These are phyloP conservation scores for Nepenthes mirabilis DNA, from an alignment of 148 eudicot genomes.

Conservation along the genomic window DNA sequence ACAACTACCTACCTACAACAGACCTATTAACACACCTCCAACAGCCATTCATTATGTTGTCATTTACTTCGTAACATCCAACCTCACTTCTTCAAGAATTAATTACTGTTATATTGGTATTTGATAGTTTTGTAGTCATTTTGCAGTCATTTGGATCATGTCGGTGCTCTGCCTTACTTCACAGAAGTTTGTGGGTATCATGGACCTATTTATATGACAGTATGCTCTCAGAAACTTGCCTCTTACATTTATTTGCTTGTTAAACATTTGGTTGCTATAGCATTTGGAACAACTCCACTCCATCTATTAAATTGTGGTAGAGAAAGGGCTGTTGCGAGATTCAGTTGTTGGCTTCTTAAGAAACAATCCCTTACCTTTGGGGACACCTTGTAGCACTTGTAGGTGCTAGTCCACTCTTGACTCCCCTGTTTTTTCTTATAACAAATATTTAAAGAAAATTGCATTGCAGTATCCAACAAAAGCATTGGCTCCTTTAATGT, in stretches of 20 bases:
- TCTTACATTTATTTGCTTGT: background rate
- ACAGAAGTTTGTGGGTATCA: conserved; percentile 89
- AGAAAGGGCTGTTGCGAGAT: background rate
- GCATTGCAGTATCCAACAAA: conserved; percentile 74
- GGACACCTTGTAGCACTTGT: background rate
- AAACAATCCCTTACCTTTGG: too few species aligned
- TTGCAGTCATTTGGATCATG: conserved; percentile 81
- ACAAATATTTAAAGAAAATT: conserved; percentile 1
- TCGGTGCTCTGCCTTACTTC: conserved; percentile 91
- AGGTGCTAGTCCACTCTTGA: background rate
- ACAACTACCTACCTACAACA: too few species aligned
- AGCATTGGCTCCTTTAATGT: conserved; percentile 78
- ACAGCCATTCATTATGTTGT: too few species aligned
- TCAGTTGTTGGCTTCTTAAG: too few species aligned
- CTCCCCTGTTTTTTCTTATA: background rate
- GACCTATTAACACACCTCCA: too few species aligned
- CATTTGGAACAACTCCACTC: background rate
- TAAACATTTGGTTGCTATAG: background rate
- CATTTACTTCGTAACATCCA: too few species aligned
- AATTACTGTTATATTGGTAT: background rate
- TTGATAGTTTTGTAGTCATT: conserved; percentile 1
- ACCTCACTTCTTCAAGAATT: too few species aligned
- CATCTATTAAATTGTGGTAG: too few species aligned
- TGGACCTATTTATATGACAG: conserved; percentile 98
- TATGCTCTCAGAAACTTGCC: conserved; percentile 8